Conservation (phyloP, 2,329 filamentous ascomycete species). For the Mycosphaerella arachidis region DNA sequence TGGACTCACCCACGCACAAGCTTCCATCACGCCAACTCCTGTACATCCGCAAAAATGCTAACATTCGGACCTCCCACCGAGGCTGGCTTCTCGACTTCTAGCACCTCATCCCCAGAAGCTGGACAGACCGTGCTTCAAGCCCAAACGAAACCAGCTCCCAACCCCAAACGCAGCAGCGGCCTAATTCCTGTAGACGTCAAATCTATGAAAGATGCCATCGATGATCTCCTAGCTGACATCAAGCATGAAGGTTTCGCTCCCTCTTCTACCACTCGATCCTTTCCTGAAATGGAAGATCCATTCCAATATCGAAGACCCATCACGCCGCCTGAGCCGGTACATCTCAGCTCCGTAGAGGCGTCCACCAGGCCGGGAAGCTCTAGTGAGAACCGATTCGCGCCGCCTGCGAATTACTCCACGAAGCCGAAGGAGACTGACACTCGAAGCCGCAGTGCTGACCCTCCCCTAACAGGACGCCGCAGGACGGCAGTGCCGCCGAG, state of each 20-base stretch:
- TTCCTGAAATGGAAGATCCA: neutral
- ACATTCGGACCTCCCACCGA: neutral
- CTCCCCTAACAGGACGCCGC: neutral
- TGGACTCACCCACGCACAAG: neutral
- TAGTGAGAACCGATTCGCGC: neutral
- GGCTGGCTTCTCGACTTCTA: neutral
- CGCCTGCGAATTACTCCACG: neutral
- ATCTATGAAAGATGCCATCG: neutral
- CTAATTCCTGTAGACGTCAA: neutral
- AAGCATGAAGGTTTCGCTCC: neutral
- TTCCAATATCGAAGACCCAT: neutral
- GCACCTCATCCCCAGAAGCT: neutral
- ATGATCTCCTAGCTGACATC: neutral
- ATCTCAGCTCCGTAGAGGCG: neutral
- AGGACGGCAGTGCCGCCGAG: neutral
- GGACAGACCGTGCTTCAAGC: neutral
- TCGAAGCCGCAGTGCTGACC: neutral
- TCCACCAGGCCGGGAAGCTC: neutral
- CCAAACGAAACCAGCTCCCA: neutral
- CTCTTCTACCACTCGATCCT: neutral
- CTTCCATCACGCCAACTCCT: neutral
- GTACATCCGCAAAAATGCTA: neutral
- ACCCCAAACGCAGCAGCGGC: neutral
- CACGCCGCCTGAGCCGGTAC: neutral
- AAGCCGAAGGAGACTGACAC: neutral